These are phyloP conservation scores for Acephala macrosclerotiorum DNA, from an alignment of 2,329 filamentous ascomycete genomes.

Conservation along the genomic window DNA sequence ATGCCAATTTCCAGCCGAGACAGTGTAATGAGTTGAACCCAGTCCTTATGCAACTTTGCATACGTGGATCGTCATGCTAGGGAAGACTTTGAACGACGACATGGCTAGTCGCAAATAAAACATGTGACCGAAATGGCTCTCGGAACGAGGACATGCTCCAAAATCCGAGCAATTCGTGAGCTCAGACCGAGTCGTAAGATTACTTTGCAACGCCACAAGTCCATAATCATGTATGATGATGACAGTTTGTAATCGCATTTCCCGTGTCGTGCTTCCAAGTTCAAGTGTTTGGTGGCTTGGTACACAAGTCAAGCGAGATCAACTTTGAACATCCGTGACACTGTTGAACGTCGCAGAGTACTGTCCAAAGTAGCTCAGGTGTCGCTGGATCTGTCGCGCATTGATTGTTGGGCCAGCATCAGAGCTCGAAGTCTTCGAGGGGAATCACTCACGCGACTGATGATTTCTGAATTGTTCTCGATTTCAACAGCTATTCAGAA, in stretches of 20 bases:
- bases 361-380: too few species aligned
- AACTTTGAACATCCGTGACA: too few species aligned
- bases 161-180: neutral
- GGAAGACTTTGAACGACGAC: neutral
- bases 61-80: neutral
- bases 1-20: neutral
- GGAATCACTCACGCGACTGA: too few species aligned
- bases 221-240: neutral
- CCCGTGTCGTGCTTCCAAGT: neutral
- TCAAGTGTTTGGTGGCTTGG: neutral
- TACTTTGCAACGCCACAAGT: too few species aligned
- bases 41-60: neutral
- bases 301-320: neutral
- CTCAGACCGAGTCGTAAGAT: neutral
- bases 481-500: too few species aligned
- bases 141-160: neutral
- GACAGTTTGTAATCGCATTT: neutral
- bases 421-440: too few species aligned
- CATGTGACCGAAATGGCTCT: neutral
- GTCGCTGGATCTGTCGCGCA: too few species aligned
- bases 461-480: too few species aligned
- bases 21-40: neutral
- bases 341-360: too few species aligned
- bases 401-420: too few species aligned
- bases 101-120: neutral